A percentile compares a stretch with the other conserved stretches of the same genome.
phyloP scores from a whole-genome alignment of 73 alveolate species.

The Durusdinium trenchii region DNA sequence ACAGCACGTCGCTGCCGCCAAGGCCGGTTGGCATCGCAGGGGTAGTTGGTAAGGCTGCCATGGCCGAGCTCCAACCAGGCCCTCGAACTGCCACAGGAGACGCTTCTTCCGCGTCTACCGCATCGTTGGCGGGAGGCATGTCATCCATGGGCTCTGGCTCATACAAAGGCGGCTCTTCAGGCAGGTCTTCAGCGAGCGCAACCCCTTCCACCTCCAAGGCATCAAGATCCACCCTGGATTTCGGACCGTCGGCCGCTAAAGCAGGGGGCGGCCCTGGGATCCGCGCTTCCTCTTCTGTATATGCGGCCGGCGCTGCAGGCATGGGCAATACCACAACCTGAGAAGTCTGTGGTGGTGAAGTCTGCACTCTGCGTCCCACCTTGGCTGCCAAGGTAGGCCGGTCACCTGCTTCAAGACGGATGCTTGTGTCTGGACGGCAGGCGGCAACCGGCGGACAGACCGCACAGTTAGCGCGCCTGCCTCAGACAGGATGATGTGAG shows the following conservation, averaged over 20 bases:
- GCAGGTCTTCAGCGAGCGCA: not conserved
- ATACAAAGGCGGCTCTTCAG: not conserved
- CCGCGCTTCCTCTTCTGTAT: not conserved
- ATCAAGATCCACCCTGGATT: not conserved
- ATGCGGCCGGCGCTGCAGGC: not conserved
- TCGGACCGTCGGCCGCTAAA: not conserved
- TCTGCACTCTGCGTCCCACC: not conserved
- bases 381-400: constrained; percentile 9
- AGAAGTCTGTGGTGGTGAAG: not conserved
- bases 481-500: constrained; percentile 10
- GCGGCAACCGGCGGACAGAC: not conserved
- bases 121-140: not conserved
- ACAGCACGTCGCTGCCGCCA: not conserved
- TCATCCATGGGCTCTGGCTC: not conserved
- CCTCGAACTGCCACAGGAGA: not conserved
- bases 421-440: not conserved
- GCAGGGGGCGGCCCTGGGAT: not conserved
- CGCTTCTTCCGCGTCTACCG: not conserved
- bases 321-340: not conserved
- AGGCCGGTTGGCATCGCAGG: constrained; percentile 7
- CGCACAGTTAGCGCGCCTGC: constrained; percentile 28
- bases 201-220: not conserved
- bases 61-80: not conserved
- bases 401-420: not conserved
- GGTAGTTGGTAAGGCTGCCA: not conserved